These are phyloP conservation scores for Trichosporon sp. DNA, from an alignment of 1,284 basidiomycete species.

Conservation along the genomic window DNA sequence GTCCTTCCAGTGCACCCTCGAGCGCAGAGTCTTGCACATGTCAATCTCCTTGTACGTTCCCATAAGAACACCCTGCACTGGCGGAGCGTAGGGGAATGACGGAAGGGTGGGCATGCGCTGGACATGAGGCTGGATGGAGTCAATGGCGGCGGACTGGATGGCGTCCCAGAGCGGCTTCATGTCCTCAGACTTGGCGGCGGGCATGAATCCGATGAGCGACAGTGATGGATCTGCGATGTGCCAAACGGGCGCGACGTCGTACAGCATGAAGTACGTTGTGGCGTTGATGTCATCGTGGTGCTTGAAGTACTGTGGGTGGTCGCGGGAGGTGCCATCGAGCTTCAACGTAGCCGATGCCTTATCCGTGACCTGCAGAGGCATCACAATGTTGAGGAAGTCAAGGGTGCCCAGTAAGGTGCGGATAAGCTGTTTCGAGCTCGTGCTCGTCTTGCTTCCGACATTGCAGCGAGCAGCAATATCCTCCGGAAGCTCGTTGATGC, in stretches of 20 bases:
- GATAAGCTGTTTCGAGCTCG: constrained; percentile 21
- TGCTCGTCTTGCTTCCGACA: constrained; percentile 14
- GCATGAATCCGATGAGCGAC: constrained; percentile 28
- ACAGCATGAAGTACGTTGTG: constrained; percentile 31
- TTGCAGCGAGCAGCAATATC: constrained; percentile 8
- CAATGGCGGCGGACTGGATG: constrained; percentile 20
- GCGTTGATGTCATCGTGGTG: constrained; percentile 2
- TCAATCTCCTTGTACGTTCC: constrained; percentile 7
- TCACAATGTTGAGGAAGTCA: constrained; percentile 28
- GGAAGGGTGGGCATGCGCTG: constrained; percentile 13
- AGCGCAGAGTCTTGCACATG: constrained; percentile 22
- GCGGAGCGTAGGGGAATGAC: constrained; percentile 17
- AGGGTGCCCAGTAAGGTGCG: constrained; percentile 18
- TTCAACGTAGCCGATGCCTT: constrained; percentile 2
- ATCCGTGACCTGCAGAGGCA: constrained; percentile 21
- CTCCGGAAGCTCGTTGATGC: constrained; percentile 13
- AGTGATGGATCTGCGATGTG: constrained; percentile 25
- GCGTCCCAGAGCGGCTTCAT: constrained; percentile 23
- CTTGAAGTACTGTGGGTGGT: constrained; percentile 9
- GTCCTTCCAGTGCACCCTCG: not conserved
- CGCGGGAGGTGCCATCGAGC: not conserved
- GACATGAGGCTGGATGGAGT: constrained; percentile 5
- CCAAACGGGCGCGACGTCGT: constrained; percentile 38
- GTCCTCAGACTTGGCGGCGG: constrained; percentile 18
- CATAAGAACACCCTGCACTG: constrained; percentile 15